Percentiles rank a stretch among this genome's conserved stretches.
phyloP scores from a whole-genome alignment of 305 asterid genomes.

The Rubia peregrina region DNA sequence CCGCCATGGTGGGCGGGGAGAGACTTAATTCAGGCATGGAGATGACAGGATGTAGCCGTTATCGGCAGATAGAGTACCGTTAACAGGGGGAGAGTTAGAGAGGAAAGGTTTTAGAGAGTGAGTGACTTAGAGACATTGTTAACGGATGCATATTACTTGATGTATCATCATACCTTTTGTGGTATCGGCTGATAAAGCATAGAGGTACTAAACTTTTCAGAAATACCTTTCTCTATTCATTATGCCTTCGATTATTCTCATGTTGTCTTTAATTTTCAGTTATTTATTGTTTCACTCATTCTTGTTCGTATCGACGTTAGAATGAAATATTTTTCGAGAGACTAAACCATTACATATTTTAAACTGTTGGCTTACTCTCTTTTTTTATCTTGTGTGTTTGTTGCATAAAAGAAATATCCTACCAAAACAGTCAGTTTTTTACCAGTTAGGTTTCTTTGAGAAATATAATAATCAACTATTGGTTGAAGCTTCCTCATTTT shows the following conservation, averaged over 20 bases:
- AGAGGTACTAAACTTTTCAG: not conserved
- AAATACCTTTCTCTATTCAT: not conserved
- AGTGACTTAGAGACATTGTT: no score
- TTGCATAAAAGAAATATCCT: not conserved
- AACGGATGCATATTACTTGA: slow-evolving; percentile 2
- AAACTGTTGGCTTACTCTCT: not conserved
- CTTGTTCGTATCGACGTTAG: not conserved
- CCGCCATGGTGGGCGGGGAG: no score
- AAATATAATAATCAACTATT: not conserved
- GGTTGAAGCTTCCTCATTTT: not conserved
- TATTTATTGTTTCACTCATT: not conserved
- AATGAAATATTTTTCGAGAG: not conserved
- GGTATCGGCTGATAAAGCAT: slow-evolving; percentile 4
- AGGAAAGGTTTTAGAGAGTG: no score
- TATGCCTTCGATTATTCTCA: not conserved
- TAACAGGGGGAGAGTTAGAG: no score
- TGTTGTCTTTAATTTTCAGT: not conserved
- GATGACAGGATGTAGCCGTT: no score
- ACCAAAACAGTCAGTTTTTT: not conserved
- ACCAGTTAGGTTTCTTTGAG: not conserved
- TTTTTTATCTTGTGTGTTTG: not conserved
- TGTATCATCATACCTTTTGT: not conserved
- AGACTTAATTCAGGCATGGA: no score
- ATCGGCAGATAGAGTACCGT: no score
- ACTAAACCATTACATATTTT: not conserved